These are phyloP conservation scores for Simplicillium aogashimaense DNA, from an alignment of 2,329 filamentous ascomycete genomes.

Conservation along the genomic window DNA sequence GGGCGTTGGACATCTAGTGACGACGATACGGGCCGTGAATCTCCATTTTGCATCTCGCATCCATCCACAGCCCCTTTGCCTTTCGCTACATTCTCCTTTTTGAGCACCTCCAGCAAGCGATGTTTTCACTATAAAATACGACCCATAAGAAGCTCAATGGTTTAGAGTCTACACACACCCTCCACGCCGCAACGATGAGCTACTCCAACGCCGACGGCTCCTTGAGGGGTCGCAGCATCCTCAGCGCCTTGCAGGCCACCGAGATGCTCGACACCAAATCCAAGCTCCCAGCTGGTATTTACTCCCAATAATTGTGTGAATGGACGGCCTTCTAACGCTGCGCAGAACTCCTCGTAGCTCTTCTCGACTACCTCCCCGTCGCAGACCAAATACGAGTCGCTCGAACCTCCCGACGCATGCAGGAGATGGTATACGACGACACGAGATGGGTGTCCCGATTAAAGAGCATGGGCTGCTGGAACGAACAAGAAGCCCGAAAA, in stretches of 20 bases:
- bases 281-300: conserved; percentile 68
- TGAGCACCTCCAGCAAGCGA: neutral
- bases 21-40: too few species aligned
- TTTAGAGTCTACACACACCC: neutral
- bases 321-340: neutral
- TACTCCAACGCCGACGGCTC: conserved; percentile 29
- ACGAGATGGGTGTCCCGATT: conserved; percentile 85
- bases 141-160: too few species aligned
- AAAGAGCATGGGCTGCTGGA: conserved; percentile 83
- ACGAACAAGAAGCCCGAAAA: conserved; percentile 74
- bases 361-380: conserved; percentile 83
- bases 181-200: conserved; percentile 24
- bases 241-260: conserved; percentile 69
- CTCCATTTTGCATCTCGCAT: neutral
- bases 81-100: too few species aligned
- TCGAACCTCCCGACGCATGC: conserved; percentile 72
- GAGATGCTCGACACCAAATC: conserved; percentile 73
- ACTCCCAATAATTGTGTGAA: neutral
- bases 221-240: conserved; percentile 42
- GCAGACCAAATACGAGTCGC: conserved; percentile 80
- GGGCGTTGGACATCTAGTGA: too few species aligned
- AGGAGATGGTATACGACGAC: conserved; percentile 98
- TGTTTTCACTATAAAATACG: too few species aligned
- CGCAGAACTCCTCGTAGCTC: conserved; percentile 73
- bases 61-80: neutral